phyloP scores from a whole-genome alignment of 495 filamentous ascomycete genomes.

The Pseudomonodictys pantanalensis region DNA sequence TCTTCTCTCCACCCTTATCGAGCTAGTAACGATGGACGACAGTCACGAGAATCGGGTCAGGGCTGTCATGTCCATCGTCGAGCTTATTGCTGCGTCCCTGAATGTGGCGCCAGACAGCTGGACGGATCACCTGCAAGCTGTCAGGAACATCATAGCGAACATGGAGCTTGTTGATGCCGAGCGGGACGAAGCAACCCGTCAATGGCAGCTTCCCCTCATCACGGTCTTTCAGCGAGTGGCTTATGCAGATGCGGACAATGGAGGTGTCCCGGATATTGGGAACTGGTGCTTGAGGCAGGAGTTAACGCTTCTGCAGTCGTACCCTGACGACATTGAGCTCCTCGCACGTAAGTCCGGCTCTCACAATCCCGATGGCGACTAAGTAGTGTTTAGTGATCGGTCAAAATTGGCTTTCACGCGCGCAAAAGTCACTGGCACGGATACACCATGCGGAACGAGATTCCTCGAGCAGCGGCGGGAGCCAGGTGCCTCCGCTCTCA shows the following conservation, averaged over 20 bases:
- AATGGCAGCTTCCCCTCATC: constrained; percentile 38
- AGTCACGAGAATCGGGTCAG: constrained; percentile 1
- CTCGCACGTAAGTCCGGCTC: constrained; percentile 42
- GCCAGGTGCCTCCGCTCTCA: constrained; percentile 16
- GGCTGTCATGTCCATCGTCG: constrained; percentile 12
- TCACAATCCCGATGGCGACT: not conserved
- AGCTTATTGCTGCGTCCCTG: constrained; percentile 15
- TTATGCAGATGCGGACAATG: constrained; percentile 47
- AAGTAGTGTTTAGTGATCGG: constrained; percentile 44
- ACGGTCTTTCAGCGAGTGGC: constrained; percentile 49
- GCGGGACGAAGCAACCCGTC: constrained; percentile 44
- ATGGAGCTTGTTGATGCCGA: constrained; percentile 41
- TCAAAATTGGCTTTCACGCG: constrained; percentile 49
- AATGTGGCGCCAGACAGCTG: constrained; percentile 19
- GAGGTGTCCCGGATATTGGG: constrained; percentile 46
- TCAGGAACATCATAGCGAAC: constrained; percentile 34
- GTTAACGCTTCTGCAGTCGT: constrained; percentile 44
- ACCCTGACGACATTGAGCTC: constrained; percentile 45
- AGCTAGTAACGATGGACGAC: constrained; percentile 11
- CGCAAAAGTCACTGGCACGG: constrained; percentile 48
- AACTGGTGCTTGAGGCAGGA: constrained; percentile 50
- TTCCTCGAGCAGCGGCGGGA: constrained; percentile 38
- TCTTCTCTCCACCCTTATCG: not conserved
- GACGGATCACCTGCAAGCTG: constrained; percentile 27
- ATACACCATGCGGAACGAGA: constrained; percentile 48